These are phyloP conservation scores for Schizothecium vesticola DNA, from an alignment of 495 filamentous ascomycete species.

Conservation along the genomic window DNA sequence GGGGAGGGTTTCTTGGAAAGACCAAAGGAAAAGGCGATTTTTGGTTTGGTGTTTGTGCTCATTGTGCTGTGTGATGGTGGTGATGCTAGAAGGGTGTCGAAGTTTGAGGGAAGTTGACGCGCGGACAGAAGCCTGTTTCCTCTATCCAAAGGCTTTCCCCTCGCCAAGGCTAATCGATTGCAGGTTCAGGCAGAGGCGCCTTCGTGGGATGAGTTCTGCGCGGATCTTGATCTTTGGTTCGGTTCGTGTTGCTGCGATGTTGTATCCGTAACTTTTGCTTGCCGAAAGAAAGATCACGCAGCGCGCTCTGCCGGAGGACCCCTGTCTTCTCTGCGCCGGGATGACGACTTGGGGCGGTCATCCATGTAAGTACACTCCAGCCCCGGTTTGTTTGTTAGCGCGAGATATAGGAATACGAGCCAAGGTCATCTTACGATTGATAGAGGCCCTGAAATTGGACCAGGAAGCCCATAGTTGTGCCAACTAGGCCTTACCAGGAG, in stretches of 20 bases:
- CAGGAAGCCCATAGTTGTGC: too few species aligned
- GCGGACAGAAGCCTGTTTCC: neutral
- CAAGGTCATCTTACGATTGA: too few species aligned
- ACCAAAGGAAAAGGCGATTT: conserved; percentile 9
- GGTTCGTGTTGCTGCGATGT: neutral
- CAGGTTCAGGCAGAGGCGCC: neutral
- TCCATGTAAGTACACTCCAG: too few species aligned
- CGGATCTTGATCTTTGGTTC: neutral
- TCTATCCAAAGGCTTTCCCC: neutral
- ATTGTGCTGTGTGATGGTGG: neutral
- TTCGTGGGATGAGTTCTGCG: neutral
- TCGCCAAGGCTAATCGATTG: neutral
- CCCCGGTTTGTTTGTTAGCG: too few species aligned
- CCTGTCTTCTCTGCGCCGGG: conserved; percentile 2
- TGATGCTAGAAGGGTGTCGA: neutral
- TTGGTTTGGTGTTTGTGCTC: conserved; percentile 7
- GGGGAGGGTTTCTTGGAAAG: neutral
- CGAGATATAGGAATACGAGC: too few species aligned
- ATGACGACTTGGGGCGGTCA: neutral
- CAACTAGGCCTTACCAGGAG: too few species aligned
- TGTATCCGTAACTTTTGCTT: neutral
- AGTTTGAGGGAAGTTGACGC: neutral
- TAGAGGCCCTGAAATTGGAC: too few species aligned
- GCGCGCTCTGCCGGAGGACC: neutral
- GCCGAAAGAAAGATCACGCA: neutral